Evolutionary conservation across 83 land plant species (phyloP).

Genomic region (Picea abies): DNA sequence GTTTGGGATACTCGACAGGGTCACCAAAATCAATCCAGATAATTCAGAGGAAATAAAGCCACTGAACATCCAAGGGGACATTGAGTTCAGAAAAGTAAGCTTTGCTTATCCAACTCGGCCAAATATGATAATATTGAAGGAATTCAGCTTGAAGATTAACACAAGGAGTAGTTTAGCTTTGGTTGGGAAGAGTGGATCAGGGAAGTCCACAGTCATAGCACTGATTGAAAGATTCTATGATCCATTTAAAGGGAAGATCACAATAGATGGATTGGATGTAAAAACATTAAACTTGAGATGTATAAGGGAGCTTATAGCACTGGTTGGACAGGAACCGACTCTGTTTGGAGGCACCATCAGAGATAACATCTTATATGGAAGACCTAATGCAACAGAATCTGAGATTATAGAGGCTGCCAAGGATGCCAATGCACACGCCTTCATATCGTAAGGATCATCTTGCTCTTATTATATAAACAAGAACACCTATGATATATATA

Average conservation of each 20-base stretch:
- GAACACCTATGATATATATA: no score
- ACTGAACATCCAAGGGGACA: conserved; percentile 20
- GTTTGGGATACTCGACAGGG: conserved; percentile 40
- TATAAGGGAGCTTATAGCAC: conserved; percentile 74
- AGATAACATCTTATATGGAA: conserved; percentile 24
- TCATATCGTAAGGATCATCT: conserved; percentile 1
- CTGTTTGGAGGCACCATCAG: conserved; percentile 35
- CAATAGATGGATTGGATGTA: conserved; percentile 52
- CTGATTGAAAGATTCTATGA: conserved; percentile 71
- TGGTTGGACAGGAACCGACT: conserved; percentile 90
- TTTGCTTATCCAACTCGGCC: conserved; percentile 62
- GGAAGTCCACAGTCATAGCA: conserved; percentile 67
- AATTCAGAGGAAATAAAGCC: conserved; percentile 5
- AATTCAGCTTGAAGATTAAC: conserved; percentile 45
- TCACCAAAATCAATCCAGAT: conserved; percentile 11
- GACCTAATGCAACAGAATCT: conserved; percentile 5
- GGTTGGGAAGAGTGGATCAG: conserved; percentile 69
- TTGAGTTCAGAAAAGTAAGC: conserved; percentile 20
- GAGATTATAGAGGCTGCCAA: conserved; percentile 16
- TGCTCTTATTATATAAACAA: no score
- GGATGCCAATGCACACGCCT: conserved; percentile 15
- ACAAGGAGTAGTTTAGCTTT: conserved; percentile 69
- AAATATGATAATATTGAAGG: conserved; percentile 32
- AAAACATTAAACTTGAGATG: conserved; percentile 49
- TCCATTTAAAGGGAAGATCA: conserved; percentile 43